phyloP scores from a whole-genome alignment of 2,329 filamentous ascomycete species.

The Aspergillus caelatus region DNA sequence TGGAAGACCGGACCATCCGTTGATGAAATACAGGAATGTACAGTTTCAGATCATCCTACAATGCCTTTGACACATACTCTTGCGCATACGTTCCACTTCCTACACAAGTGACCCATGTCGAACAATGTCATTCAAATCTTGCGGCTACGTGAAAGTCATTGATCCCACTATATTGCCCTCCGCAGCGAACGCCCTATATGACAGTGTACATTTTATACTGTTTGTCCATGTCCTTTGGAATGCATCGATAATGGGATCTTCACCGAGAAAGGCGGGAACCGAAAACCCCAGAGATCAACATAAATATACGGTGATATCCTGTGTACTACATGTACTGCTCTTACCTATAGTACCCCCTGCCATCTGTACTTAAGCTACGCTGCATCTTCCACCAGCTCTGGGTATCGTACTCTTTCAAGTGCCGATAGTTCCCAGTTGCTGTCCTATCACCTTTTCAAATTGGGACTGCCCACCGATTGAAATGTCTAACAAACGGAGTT shows the following conservation, averaged over 20 bases:
- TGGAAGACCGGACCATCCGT: not conserved
- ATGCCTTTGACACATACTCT: not conserved
- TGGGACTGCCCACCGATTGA: not conserved
- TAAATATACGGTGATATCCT: not conserved
- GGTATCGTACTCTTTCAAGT: not conserved
- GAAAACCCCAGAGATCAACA: not conserved
- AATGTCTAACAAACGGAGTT: not conserved
- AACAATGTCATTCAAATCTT: not conserved
- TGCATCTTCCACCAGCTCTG: not conserved
- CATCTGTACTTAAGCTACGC: not conserved
- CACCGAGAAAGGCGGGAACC: not conserved
- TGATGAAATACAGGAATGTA: not conserved
- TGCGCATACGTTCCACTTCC: not conserved
- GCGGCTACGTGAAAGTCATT: not conserved
- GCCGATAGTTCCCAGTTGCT: not conserved
- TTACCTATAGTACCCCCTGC: not conserved
- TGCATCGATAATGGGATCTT: not conserved
- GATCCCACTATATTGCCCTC: not conserved
- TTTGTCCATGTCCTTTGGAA: not conserved
- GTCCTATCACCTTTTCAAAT: not conserved
- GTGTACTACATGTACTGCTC: not conserved
- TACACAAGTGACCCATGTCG: not conserved
- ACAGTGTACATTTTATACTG: not conserved
- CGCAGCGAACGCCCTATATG: not conserved
- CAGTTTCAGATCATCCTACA: not conserved